These are phyloP conservation scores for Pulicaria dysenterica DNA, from an alignment of 129 eudicot species.

Conservation along the genomic window DNA sequence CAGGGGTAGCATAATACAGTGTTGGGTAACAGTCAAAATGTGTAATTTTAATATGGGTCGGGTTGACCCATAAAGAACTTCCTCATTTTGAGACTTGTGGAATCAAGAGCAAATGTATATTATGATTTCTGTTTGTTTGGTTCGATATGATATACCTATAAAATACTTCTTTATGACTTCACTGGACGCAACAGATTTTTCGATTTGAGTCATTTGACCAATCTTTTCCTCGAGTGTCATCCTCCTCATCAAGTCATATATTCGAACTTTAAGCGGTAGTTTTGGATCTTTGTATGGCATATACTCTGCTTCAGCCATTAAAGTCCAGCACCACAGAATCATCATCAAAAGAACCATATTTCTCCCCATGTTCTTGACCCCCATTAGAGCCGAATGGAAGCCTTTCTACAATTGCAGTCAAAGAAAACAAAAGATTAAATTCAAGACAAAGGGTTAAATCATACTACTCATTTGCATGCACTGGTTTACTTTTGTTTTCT, in stretches of 20 bases:
- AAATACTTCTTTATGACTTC: slow-evolving; percentile 56
- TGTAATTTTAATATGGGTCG: not conserved
- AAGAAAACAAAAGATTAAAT: slow-evolving; percentile 5
- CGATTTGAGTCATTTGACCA: slow-evolving; percentile 81
- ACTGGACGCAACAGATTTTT: slow-evolving; percentile 45
- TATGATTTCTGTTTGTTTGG: slow-evolving; percentile 1
- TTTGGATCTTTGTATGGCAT: slow-evolving; percentile 64
- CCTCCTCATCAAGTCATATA: slow-evolving; percentile 53
- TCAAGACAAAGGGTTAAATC: not conserved
- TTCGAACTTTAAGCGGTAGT: slow-evolving; percentile 42
- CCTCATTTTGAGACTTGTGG: too few relatives aligned
- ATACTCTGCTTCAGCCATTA: slow-evolving; percentile 45
- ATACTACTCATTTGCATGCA: not conserved
- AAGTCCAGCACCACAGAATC: slow-evolving; percentile 43
- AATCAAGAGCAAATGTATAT: not conserved
- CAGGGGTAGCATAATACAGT: too few relatives aligned
- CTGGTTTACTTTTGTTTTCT: not conserved
- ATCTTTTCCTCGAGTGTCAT: slow-evolving; percentile 76
- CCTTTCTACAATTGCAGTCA: slow-evolving; percentile 2
- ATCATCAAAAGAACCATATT: slow-evolving; percentile 22
- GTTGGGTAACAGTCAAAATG: not conserved
- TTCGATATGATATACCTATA: slow-evolving; percentile 45
- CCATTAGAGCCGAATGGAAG: slow-evolving; percentile 7
- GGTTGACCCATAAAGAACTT: too few relatives aligned
- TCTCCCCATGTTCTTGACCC: slow-evolving; percentile 26